A percentile compares a stretch with the other conserved stretches of the same genome.
Conservation (phyloP, 352 stramenopile species). For the Pythium phragmiticola region DNA sequence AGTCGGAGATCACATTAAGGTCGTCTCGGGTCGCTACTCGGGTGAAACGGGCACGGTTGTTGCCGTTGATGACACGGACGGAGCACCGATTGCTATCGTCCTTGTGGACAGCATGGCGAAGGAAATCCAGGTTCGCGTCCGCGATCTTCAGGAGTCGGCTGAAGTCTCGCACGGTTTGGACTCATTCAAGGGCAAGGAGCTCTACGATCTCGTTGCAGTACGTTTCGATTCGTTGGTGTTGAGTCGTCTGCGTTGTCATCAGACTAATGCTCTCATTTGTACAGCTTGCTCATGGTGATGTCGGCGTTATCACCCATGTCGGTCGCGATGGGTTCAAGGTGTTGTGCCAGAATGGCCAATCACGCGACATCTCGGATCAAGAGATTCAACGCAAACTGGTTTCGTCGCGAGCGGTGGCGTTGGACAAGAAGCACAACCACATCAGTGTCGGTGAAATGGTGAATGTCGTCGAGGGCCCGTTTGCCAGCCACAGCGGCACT, state of each 20-base stretch:
- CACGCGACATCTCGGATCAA: constrained; percentile 82
- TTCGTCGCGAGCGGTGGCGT: constrained; percentile 72
- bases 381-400: constrained; percentile 89
- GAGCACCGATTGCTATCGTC: constrained; percentile 84
- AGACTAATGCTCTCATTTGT: constrained; percentile 4
- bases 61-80: constrained; percentile 81
- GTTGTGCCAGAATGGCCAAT: constrained; percentile 83
- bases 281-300: constrained; percentile 79
- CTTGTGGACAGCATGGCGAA: constrained; percentile 89
- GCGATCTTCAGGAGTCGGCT: constrained; percentile 87
- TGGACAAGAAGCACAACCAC: constrained; percentile 91
- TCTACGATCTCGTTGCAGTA: constrained; percentile 87
- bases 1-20: constrained; percentile 91
- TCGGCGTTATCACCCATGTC: constrained; percentile 91
- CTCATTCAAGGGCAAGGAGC: constrained; percentile 88
- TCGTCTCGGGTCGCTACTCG: constrained; percentile 87
- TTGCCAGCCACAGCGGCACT: constrained; percentile 82
- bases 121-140: constrained; percentile 89
- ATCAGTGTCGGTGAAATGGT: constrained; percentile 90
- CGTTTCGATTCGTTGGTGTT: constrained; percentile 14
- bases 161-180: constrained; percentile 89
- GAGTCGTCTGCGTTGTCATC: not conserved
- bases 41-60: constrained; percentile 90
- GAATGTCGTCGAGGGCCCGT: constrained; percentile 84
- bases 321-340: constrained; percentile 86